Evolutionary conservation across 1,284 basidiomycete genomes (phyloP).

Genomic region (Blastosporella zonata): DNA sequence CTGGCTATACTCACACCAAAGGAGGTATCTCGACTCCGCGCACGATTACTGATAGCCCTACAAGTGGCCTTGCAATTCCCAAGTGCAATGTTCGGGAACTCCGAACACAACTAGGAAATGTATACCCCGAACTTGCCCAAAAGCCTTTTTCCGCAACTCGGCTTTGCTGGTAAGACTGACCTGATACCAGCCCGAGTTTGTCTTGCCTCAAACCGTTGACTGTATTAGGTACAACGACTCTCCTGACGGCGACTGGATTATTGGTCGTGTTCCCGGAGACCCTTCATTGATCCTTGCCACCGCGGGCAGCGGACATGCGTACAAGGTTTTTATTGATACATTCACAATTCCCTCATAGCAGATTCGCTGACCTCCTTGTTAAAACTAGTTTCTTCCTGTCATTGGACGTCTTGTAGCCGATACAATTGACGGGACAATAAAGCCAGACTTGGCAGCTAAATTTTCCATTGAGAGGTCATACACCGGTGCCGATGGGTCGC

Average conservation of each 20-base stretch:
- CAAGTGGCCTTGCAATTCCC: slow-evolving; percentile 63
- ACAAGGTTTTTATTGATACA: slow-evolving; percentile 51
- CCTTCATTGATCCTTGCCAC: slow-evolving; percentile 67
- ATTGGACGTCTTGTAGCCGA: slow-evolving; percentile 24
- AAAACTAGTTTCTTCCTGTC: slow-evolving; percentile 24
- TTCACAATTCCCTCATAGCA: background rate
- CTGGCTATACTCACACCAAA: slow-evolving; percentile 56
- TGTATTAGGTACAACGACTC: slow-evolving; percentile 70
- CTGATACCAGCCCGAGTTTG: background rate
- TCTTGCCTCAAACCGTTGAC: slow-evolving; percentile 8
- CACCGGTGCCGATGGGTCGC: slow-evolving; percentile 31
- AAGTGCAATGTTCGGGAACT: slow-evolving; percentile 46
- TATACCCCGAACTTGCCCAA: slow-evolving; percentile 73
- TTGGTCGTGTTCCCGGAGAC: slow-evolving; percentile 62
- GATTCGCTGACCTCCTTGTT: background rate
- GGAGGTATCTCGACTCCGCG: slow-evolving; percentile 60
- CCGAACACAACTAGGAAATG: slow-evolving; percentile 46
- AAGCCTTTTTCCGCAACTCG: slow-evolving; percentile 69
- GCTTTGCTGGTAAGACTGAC: slow-evolving; percentile 71
- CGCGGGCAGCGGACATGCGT: slow-evolving; percentile 79
- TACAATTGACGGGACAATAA: slow-evolving; percentile 56
- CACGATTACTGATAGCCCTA: slow-evolving; percentile 54
- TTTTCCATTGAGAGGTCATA: slow-evolving; percentile 35
- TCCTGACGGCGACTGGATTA: slow-evolving; percentile 76
- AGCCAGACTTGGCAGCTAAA: slow-evolving; percentile 45